Base-by-base conservation (phyloP, 1,139 yeast genomes). In the Yamadazyma dushanensis region DNA sequence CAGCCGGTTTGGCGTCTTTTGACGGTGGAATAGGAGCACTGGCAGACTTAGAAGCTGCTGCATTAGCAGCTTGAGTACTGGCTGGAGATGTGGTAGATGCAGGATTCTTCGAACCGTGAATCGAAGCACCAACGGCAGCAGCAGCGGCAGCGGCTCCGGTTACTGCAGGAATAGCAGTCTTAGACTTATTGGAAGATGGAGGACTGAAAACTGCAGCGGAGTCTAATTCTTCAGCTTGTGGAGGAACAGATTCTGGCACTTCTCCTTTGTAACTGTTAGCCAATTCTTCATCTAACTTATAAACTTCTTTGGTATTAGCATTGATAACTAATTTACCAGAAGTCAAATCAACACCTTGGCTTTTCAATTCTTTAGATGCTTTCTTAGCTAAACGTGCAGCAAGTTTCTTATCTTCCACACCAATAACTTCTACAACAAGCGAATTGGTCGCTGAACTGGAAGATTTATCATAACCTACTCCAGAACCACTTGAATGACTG, bases 401-500 rank as follows among this genome's bases (percentile, higher is more conserved):
- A 18, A 54, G 48, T 8, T 50, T 53, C 36, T 53, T 53, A 46
- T 63, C 67, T 4, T 59, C 53, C 28, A 62, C 60, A 20, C 72
- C 72, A 43, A 66, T 56, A 10, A 66, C 72, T 45, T 66, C 71
- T 25, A 66, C 66, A 17, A 60, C 54, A 21, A 63, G 50, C 6
- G 27, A 25, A 17, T 17, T 29, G 14, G 35, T 8, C 7, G 37
- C 39, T 16, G 35, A 21, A n/a, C 22, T 30, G 13, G 16, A 8
- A 8, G 10, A 8, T 14, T 14, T n/a, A 7, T 9, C 7, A 8
- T 15, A 20, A 20, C 35, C 20, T 8, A 20, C 40, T 16, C 38
- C 35, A 11, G 31, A 37, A 16, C 26, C 27, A 8, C 31, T 38
- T 21, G 27, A 29, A 32, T 27, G 32, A 16, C 26, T 36, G n/a